These are phyloP conservation scores for Malus sieversii DNA, from an alignment of 306 rosid genomes.

Conservation along the genomic window DNA sequence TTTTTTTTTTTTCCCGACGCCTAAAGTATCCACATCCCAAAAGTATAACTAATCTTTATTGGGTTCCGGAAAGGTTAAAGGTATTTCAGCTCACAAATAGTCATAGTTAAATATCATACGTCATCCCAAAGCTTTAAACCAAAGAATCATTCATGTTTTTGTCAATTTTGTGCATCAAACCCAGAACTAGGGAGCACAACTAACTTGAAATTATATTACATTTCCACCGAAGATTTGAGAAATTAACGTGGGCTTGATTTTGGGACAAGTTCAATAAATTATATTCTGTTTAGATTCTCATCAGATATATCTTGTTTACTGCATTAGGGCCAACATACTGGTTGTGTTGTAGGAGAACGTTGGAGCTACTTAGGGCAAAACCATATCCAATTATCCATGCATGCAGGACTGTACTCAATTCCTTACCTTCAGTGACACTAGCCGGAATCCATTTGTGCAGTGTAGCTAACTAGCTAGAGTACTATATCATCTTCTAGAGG, in stretches of 20 bases:
- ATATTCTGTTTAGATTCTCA: background rate
- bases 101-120: no score
- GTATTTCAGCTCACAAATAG: no score
- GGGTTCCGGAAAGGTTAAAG: no score
- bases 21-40: no score
- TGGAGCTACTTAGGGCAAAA: background rate
- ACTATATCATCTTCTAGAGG: background rate
- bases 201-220: no score
- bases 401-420: background rate
- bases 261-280: background rate
- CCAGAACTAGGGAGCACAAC: no score
- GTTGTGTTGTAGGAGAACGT: background rate
- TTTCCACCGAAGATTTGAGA: background rate
- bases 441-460: background rate
- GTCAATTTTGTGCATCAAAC: no score
- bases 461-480: background rate
- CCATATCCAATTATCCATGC: background rate
- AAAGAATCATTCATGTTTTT: no score
- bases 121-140: no score
- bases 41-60: no score
- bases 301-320: background rate
- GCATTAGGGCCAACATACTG: background rate
- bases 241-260: background rate
- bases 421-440: background rate
- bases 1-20: no score